Conservation (phyloP, 2,329 filamentous ascomycete species). For the Rosellinia necatrix region DNA sequence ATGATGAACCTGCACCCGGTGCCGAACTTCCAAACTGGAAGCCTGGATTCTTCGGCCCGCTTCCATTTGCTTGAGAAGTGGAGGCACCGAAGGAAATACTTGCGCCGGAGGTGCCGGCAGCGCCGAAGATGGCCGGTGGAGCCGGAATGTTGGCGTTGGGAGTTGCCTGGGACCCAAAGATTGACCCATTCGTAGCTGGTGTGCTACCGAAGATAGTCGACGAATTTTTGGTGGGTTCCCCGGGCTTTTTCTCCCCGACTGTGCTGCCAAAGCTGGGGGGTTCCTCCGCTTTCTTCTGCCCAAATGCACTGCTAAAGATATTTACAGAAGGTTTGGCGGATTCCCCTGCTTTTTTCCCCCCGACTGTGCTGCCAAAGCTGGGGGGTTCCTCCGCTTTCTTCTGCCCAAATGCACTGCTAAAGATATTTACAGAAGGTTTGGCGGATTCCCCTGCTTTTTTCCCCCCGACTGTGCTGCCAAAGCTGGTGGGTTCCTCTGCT, state of each 20-base stretch:
- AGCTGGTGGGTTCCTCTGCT: too few relatives aligned
- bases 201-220: constrained; percentile 29
- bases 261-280: too few relatives aligned
- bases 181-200: constrained; percentile 17
- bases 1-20: constrained; percentile 7
- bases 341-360: too few relatives aligned
- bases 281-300: too few relatives aligned
- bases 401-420: too few relatives aligned
- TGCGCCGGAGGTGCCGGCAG: neutral
- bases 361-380: too few relatives aligned
- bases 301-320: too few relatives aligned
- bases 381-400: too few relatives aligned
- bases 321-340: too few relatives aligned
- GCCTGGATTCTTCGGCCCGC: constrained; percentile 19
- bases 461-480: too few relatives aligned
- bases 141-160: constrained; percentile 15
- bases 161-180: constrained; percentile 28
- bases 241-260: constrained; percentile 33
- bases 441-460: too few relatives aligned
- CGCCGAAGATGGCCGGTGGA: constrained; percentile 17
- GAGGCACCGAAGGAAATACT: constrained; percentile 25
- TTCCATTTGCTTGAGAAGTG: constrained; percentile 18
- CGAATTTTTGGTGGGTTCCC: constrained; percentile 25
- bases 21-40: constrained; percentile 28
- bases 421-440: too few relatives aligned